These are phyloP conservation scores for Neckera pumila DNA, from an alignment of 225 moss, liverwort and hornwort genomes.

Conservation along the genomic window DNA sequence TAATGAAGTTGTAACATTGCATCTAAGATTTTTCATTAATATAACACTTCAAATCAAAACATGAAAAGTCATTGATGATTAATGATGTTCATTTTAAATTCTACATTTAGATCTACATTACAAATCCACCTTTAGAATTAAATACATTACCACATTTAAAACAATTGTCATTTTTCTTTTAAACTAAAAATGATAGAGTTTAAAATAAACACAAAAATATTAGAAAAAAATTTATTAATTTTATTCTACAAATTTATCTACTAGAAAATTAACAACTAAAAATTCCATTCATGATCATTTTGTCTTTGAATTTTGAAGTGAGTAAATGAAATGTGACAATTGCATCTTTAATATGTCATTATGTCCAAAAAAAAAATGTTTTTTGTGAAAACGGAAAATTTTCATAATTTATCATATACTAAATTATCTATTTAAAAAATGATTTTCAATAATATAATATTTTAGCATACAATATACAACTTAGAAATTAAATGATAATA, in stretches of 20 bases:
- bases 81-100: not conserved
- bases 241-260: no score
- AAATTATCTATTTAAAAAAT: not conserved
- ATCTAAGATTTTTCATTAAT: no score
- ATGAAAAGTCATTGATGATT: not conserved
- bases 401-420: no score
- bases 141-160: no score
- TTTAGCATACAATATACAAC: not conserved
- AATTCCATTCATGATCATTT: not conserved
- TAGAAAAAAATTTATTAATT: not conserved
- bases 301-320: not conserved
- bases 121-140: no score
- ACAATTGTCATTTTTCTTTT: no score
- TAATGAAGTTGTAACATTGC: not conserved
- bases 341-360: not conserved
- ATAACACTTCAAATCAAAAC: not conserved
- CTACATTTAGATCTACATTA: not conserved
- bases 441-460: fast-evolving
- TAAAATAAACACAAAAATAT: no score
- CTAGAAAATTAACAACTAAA: fast-evolving
- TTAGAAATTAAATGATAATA: no score
- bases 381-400: no score
- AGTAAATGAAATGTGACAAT: no score
- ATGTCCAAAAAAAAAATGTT: no score
- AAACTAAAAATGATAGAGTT: not conserved